Evolutionary conservation across 2,329 filamentous ascomycete genomes (phyloP), one percentile per base, ranked within the genome.

Genomic region (Zelopaecilomyces penicillatus): DNA sequence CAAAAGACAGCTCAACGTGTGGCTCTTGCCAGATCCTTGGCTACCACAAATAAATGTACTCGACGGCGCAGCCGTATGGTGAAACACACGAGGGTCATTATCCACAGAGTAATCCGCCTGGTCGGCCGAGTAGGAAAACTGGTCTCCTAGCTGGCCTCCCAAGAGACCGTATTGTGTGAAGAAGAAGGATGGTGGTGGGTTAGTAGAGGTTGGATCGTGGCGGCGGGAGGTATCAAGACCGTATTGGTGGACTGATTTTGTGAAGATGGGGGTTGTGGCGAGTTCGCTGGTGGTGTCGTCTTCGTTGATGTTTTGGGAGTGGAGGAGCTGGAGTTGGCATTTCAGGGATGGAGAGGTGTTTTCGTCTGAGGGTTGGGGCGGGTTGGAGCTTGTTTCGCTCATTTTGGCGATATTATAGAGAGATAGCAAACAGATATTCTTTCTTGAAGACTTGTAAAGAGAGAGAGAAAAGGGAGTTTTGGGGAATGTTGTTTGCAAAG

Each of bases 11-110:
- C 73, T 73, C 1, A 82, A 63, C 0, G 76, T 80, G 48, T 83
- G 78, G 38, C 75, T 80, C 55, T 83, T 83, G 0, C 80, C 80
- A 0, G 75, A 79, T 1, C 80, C 79, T 48, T 83, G 79, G 19
- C 75, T 77, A 1, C 80, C 79, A 44, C 80, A 83, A 30, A 83
- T 76, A 59, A 83, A 83, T 4, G 70, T 65, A 11, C 78, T 82
- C 0, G 73, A 78, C 0, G 80, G 80, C 0, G 64, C 60, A 0
- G 68, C 53, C 3, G 74, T 62, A 42, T 75, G 75, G 56, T 70
- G 68, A 36, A 68, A 71, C 0, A 74, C 42, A 0, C 70, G 56
- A 0, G 55, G 54, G 27, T 60, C 59, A 2, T 37, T 45, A 36
- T 6, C 41, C 4, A n/a, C 4, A 9, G 8, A 3, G 19, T 19